Conservation (phyloP, 805 yeast species). For the Yarrowia yakushimensis region DNA sequence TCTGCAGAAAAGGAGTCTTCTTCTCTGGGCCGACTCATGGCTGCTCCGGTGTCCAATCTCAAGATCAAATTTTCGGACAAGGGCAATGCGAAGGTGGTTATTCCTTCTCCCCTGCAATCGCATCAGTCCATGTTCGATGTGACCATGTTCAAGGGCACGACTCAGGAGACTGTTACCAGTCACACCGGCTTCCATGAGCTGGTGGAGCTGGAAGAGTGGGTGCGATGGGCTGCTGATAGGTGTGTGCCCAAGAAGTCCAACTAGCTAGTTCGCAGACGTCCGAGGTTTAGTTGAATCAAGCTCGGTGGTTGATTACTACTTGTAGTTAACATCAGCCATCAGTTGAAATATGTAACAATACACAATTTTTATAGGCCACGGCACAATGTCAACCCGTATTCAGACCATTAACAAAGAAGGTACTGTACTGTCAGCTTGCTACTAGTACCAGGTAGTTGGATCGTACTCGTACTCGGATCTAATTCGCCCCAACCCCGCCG, state of each 20-base stretch:
- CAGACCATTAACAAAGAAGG: too few relatives aligned
- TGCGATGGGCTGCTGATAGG: conserved; percentile 34
- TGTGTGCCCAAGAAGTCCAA: background rate
- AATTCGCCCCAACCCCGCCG: background rate
- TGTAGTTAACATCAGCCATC: background rate
- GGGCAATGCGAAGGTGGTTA: conserved; percentile 28
- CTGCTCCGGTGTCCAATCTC: conserved; percentile 31
- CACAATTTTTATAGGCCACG: background rate
- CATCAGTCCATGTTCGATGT: conserved; percentile 31
- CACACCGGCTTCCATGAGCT: conserved; percentile 36
- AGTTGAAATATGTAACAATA: background rate
- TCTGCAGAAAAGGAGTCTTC: conserved; percentile 17
- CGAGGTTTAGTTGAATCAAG: background rate
- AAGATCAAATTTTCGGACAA: conserved; percentile 15
- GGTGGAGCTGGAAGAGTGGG: conserved; percentile 40
- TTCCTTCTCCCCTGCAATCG: conserved; percentile 32
- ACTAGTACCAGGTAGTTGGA: too few relatives aligned
- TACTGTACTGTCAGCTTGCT: too few relatives aligned
- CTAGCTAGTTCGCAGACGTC: background rate
- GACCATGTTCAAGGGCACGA: conserved; percentile 26
- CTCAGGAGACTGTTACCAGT: conserved; percentile 26
- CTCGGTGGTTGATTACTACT: background rate
- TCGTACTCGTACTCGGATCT: background rate
- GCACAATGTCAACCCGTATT: too few relatives aligned
- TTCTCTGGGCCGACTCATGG: conserved; percentile 30